Evolutionary conservation across 1,139 yeast species (phyloP).

Genomic region (Nakaseomyces kungkrabaensis): DNA sequence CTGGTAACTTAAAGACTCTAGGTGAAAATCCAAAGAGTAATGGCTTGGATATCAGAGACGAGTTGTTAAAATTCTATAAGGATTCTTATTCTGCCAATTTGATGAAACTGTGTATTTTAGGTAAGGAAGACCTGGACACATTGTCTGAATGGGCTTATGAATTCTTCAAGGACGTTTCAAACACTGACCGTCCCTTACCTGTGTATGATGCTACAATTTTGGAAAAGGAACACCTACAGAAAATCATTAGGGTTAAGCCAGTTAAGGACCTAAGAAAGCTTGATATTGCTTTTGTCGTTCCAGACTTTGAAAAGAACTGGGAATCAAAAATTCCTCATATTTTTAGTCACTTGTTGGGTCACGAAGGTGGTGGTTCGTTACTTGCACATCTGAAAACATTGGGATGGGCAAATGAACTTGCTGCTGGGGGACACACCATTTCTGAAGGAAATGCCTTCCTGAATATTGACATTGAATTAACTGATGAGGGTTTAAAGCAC

Average conservation of each 20-base stretch:
- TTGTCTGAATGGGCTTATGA: constrained; percentile 61
- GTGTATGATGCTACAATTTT: constrained; percentile 38
- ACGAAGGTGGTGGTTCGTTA: constrained; percentile 81
- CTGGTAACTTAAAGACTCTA: constrained; percentile 59
- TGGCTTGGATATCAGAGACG: constrained; percentile 54
- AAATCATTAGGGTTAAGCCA: constrained; percentile 60
- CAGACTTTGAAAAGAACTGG: constrained; percentile 62
- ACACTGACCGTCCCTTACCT: constrained; percentile 37
- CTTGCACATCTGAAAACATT: constrained; percentile 54
- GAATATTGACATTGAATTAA: constrained; percentile 60
- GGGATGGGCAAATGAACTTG: constrained; percentile 73
- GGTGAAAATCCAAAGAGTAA: constrained; percentile 42
- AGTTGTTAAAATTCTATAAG: constrained; percentile 51
- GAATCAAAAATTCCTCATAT: constrained; percentile 60
- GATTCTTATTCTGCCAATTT: constrained; percentile 61
- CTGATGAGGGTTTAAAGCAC: constrained; percentile 57
- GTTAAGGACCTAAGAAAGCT: constrained; percentile 68
- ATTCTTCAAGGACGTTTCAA: constrained; percentile 56
- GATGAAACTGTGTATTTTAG: constrained; percentile 80
- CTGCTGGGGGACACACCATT: constrained; percentile 63
- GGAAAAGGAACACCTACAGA: constrained; percentile 40
- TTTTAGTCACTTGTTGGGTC: constrained; percentile 77
- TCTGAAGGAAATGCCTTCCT: constrained; percentile 64
- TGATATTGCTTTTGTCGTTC: constrained; percentile 61
- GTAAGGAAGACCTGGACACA: constrained; percentile 67